phyloP scores from a whole-genome alignment of 2,329 filamentous ascomycete species.

The Aspergillus ochraceoroseus region DNA sequence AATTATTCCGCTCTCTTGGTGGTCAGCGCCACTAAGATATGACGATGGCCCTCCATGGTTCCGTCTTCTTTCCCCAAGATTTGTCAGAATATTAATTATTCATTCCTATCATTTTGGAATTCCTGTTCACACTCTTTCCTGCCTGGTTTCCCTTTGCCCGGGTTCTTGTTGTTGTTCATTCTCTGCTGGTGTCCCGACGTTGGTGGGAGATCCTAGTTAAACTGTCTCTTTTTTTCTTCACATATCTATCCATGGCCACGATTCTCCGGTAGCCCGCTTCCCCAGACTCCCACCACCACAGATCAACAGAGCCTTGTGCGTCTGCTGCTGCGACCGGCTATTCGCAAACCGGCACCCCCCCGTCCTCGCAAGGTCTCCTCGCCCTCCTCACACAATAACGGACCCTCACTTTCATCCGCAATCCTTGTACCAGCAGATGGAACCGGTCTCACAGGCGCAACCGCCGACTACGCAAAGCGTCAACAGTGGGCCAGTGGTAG shows the following conservation, averaged over 20 bases:
- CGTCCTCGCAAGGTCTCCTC: constrained; percentile 11
- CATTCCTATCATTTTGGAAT: no score
- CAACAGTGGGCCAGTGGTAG: constrained; percentile 9
- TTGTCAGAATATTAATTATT: no score
- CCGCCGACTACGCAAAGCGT: constrained; percentile 13
- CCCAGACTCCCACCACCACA: constrained; percentile 18
- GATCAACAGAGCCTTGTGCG: constrained; percentile 22
- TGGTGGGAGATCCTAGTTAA: background rate
- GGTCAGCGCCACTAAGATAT: constrained; percentile 17
- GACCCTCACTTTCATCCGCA: constrained; percentile 20
- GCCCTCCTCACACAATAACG: constrained; percentile 13
- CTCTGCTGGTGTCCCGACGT: background rate
- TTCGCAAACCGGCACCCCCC: constrained; percentile 24
- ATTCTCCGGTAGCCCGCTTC: constrained; percentile 31
- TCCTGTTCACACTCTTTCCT: background rate
- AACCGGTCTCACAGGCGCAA: constrained; percentile 27
- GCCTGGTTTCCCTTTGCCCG: background rate
- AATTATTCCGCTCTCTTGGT: constrained; percentile 19
- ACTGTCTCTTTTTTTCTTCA: constrained; percentile 2
- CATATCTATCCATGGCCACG: constrained; percentile 22
- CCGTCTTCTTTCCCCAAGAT: constrained; percentile 7
- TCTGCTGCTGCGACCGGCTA: constrained; percentile 28
- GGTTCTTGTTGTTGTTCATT: background rate
- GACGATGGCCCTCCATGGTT: constrained; percentile 14
- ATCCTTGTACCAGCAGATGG: constrained; percentile 28